Base-by-base conservation (phyloP, 192 early-diverging fungal species). In the Pilaira anomala region DNA sequence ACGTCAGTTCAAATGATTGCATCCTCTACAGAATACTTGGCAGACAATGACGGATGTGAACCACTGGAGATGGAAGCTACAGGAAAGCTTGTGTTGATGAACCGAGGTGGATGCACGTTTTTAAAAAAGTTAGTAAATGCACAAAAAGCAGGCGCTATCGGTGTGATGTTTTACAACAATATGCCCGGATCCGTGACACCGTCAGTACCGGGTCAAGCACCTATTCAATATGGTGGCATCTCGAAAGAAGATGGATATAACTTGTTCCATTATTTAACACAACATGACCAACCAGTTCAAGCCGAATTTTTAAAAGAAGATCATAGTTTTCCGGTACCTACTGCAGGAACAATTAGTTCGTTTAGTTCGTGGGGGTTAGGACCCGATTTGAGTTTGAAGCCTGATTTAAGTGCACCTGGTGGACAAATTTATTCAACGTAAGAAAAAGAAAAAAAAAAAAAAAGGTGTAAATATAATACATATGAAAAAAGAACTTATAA, bases 361-460 rank as follows among this genome's bases (percentile, higher is more conserved):
- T 88, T 88, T 57, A 85, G 84, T 44, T 88, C 89, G 1, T 86
- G 75, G 73, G 89, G 89, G 7, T 72, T 87, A 7, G 80, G 80
- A 39, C 78, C 83, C 29, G 81, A 88, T 41, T 76, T 88, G 0
- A 75, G 66, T 21, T 71, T 88, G 48, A 80, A 80, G 24, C 87
- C 87, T 2, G 78, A 85, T 40, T 56, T 88, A 2, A 79, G 73
- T 11, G 89, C 82, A 1, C 89, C 89, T 12, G 89, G 89, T 14
- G 87, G 85, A 18, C 75, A 82, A 48, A 88, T 91, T 29, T 84
- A 76, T 52, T 88, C 89, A 13, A 84, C 85, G 16, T 85, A 72
- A 55, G 84, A 74, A 18, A 40, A 76, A 21, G 81, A 45, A 14
- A 3, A 52, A 46, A n/a, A n/a, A n/a, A n/a, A n/a, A n/a, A n/a